A percentile compares a stretch with the other conserved stretches of the same genome.
Evolutionary conservation across 768 basidiomycete species (phyloP).

Genomic region (Boletus fagicola): DNA sequence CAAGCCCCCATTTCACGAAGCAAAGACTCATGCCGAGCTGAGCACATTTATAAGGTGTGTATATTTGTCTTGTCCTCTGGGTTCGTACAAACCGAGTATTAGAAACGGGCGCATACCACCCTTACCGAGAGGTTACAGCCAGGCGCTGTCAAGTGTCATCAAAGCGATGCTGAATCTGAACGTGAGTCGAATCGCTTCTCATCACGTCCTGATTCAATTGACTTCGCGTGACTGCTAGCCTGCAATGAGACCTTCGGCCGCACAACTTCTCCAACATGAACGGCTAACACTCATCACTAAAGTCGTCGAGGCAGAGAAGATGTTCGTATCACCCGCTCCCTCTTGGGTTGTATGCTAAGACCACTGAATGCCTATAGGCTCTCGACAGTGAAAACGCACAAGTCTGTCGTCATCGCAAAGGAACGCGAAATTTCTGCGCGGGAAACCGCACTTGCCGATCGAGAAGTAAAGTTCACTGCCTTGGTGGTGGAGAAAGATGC

Average conservation of each 20-base stretch:
- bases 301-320: constrained; percentile 74
- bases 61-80: neutral
- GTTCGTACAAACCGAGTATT: neutral
- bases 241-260: constrained; percentile 81
- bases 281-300: constrained; percentile 68
- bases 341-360: neutral
- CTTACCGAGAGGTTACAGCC: constrained; percentile 79
- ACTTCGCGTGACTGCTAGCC: constrained; percentile 45
- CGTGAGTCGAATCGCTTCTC: constrained; percentile 41
- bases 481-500: constrained; percentile 56
- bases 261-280: constrained; percentile 79
- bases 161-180: constrained; percentile 86
- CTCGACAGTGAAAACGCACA: constrained; percentile 61
- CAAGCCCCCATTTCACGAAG: constrained; percentile 91
- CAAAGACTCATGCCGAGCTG: constrained; percentile 84
- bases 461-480: constrained; percentile 49
- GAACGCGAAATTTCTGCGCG: constrained; percentile 65
- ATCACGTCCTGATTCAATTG: neutral
- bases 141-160: constrained; percentile 67
- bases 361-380: constrained; percentile 42
- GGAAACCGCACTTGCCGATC: constrained; percentile 54
- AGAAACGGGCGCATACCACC: constrained; percentile 92
- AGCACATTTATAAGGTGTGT: constrained; percentile 75
- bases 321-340: constrained; percentile 42
- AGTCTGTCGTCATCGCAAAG: constrained; percentile 48